A percentile compares a stretch with the other conserved stretches of the same genome.
Evolutionary conservation across 23 red algal species (phyloP).

Genomic region (Gracilaria caudata): DNA sequence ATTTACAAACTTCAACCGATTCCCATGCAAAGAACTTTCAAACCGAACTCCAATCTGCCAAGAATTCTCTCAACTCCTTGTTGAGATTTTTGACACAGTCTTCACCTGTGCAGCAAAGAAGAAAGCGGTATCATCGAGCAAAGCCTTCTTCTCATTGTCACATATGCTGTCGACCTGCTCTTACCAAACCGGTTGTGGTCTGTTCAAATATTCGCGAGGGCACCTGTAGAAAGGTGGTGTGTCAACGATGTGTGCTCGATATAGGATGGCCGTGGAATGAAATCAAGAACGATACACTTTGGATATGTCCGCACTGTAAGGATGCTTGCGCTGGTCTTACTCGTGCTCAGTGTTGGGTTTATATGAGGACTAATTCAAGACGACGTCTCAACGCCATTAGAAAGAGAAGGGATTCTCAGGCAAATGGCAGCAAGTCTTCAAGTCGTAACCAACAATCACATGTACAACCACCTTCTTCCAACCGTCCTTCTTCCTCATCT

Average conservation of each 20-base stretch:
- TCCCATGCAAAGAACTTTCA: slow-evolving; percentile 4
- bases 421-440: not conserved
- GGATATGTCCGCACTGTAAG: slow-evolving; percentile 62
- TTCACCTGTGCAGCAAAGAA: slow-evolving; percentile 4
- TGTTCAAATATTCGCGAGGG: slow-evolving; percentile 64
- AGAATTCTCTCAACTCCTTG: not conserved
- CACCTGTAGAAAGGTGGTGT: slow-evolving; percentile 70
- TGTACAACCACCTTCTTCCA: not conserved
- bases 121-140: slow-evolving; percentile 42
- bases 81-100: not conserved
- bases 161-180: slow-evolving; percentile 47
- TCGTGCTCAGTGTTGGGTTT: slow-evolving; percentile 56
- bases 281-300: slow-evolving; percentile 12
- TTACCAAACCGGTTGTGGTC: slow-evolving; percentile 36
- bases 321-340: slow-evolving; percentile 35
- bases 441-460: not conserved
- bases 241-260: slow-evolving; percentile 59
- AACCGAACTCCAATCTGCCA: not conserved
- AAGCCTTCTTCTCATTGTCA: slow-evolving; percentile 57
- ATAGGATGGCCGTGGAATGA: slow-evolving; percentile 35
- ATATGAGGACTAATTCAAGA: slow-evolving; percentile 61
- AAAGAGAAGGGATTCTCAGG: slow-evolving; percentile 3
- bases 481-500: not conserved
- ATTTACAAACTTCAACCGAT: slow-evolving; percentile 7
- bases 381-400: slow-evolving; percentile 38